phyloP scores from a whole-genome alignment of 805 yeast genomes.

The Kuraishia molischiana region DNA sequence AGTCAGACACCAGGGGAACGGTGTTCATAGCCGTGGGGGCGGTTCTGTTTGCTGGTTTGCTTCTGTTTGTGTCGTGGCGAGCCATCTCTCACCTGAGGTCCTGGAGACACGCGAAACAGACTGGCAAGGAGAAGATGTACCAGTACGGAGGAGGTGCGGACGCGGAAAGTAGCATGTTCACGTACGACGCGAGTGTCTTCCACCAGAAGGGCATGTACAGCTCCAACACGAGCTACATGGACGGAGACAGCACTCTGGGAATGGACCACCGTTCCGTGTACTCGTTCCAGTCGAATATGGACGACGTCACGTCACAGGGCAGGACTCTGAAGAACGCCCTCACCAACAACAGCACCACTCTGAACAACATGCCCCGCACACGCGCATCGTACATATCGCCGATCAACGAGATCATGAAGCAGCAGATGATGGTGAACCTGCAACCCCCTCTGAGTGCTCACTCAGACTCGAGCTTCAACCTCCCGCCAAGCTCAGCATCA shows the following conservation, averaged over 20 bases:
- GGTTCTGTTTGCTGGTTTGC: conserved; percentile 14
- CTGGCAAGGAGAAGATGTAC: background rate
- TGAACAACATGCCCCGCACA: background rate
- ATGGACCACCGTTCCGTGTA: conserved; percentile 1
- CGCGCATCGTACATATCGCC: conserved; percentile 1
- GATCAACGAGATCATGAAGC: conserved; percentile 1
- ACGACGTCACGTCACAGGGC: background rate
- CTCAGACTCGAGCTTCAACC: background rate
- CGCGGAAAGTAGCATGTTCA: background rate
- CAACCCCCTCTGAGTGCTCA: background rate
- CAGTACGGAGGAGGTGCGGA: background rate
- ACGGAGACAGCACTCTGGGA: conserved; percentile 1
- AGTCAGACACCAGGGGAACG: conserved; percentile 22
- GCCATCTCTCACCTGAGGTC: background rate
- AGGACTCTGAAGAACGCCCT: conserved; percentile 1
- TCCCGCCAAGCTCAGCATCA: background rate
- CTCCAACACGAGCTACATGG: background rate
- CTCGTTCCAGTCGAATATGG: conserved; percentile 1
- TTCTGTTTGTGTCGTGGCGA: conserved; percentile 4
- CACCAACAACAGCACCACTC: background rate
- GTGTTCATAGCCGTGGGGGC: conserved; percentile 34
- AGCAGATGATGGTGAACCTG: background rate
- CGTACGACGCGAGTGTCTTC: conserved; percentile 2
- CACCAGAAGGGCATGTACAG: background rate
- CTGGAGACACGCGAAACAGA: background rate